Evolutionary conservation across 805 yeast genomes (phyloP), one percentile per base, ranked within the genome.

Genomic region (Tetrapisispora taiwanensis): DNA sequence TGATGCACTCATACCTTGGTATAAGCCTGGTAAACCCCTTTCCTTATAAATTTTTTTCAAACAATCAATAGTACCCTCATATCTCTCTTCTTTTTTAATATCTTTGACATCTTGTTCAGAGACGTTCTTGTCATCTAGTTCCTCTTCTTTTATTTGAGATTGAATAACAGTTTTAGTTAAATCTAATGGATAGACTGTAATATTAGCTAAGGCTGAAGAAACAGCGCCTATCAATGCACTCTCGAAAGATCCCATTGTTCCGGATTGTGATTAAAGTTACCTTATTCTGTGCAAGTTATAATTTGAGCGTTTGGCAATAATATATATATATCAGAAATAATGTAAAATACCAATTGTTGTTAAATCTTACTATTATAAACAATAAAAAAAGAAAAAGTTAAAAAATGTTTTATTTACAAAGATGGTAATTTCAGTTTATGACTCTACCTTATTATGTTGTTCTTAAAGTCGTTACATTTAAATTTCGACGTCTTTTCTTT

Each of bases 181-280:
- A 58, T 86, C 95, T 37, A 86, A 64, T 0, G 95, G 95, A 56
- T 86, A 86, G 1, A 86, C 89, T 36, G 78, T 69, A 7, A 85
- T 67, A 64, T 84, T 86, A 34, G 95, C 95, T 41, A 83, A 60
- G 19, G 80, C 81, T 1, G 94, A 84, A 8, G 94, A 92, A 39
- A 81, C 69, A 0, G 95, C 86, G 0, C 95, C 95, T 41, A 84
- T 78, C 14, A 84, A 72, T 0, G 95, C 95, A 55, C 79, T 77
- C 51, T 86, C 94, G 56, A 85, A 39, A 17, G 63, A 58, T 7
- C 76, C 67, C 80, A 75, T 75, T n/a, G 5, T 26, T 12, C 31
- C n/a, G n/a, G n/a, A 10, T n/a, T n/a, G n/a, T n/a, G n/a, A n/a
- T n/a, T n/a, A n/a, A n/a, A n/a, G n/a, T n/a, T n/a, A n/a, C n/a